Base-by-base conservation (phyloP, 2,329 filamentous ascomycete species). In the Aspergillus fructus region DNA sequence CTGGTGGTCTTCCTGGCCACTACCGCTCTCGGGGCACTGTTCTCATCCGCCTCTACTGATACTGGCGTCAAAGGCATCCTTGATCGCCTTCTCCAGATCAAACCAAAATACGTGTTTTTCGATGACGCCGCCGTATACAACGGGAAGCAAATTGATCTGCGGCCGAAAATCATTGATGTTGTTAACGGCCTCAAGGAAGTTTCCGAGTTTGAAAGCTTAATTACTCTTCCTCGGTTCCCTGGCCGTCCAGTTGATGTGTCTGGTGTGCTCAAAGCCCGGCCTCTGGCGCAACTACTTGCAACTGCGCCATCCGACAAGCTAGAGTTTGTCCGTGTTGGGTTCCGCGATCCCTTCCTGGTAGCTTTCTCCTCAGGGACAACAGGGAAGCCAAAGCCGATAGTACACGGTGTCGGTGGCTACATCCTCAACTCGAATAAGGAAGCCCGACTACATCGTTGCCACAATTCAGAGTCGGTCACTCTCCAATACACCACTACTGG, bases 361-460 rank as follows among this genome's bases (percentile, higher is more conserved):
- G 89, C 88, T 58, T 96, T 91, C 67, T 84, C 88, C 0, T 90
- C 87, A 1, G 91, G 91, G 2, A 96, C 91, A 0, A 96, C 91
- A 0, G 91, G 91, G 4, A 85, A 84, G 19, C 91, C 91, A 12
- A 96, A 96, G 68, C 92, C 90, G 58, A 94, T 96, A 61, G 89
- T 93, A 2, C 91, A 96, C 71, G 87, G 85, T 0, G 71, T 73
- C 6, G 75, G 75, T 19, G 74, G 74, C 0, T 69, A 74, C 12
- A 53, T 76, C 15, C 59, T 77, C 42, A 74, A 68, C 34, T 61
- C 71, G 2, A 72, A 71, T 41, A 87, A 93, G 68, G 91, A 96
- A 70, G 78, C 76, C 1, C 72, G 69, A 21, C 67, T 87, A 21
- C 83, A 87, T 62, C 71, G 77, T 6, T 76, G 82, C 49, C 64